A percentile compares a stretch with the other conserved stretches of the same genome.
phyloP scores from a whole-genome alignment of 306 rosid genomes.

The Dryas octopetala region DNA sequence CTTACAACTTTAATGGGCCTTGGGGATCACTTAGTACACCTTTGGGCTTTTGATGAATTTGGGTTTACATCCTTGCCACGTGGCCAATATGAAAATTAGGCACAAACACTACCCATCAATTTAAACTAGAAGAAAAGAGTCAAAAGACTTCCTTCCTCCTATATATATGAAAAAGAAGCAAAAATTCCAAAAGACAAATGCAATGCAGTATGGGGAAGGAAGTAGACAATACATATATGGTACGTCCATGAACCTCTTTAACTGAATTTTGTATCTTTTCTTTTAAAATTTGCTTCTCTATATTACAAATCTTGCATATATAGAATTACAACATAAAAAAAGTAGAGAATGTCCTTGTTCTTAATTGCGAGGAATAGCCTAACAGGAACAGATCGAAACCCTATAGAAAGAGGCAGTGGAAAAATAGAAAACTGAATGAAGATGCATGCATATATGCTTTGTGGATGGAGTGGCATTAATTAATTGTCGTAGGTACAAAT shows the following conservation, averaged over 20 bases:
- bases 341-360: constrained; percentile 2
- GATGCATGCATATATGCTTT: constrained; percentile 5
- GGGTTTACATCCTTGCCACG: no score
- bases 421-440: constrained; percentile 3
- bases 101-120: no score
- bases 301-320: constrained; percentile 10
- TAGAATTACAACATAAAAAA: not conserved
- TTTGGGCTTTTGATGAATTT: no score
- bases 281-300: not conserved
- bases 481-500: not conserved
- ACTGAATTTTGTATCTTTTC: constrained; percentile 5
- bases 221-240: not conserved
- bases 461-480: not conserved
- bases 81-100: no score
- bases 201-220: not conserved
- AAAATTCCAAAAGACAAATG: not conserved
- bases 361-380: constrained; percentile 13
- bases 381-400: constrained; percentile 1
- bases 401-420: not conserved
- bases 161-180: no score
- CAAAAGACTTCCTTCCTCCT: no score
- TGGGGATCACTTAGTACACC: no score
- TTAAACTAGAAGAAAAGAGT: no score
- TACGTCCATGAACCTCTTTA: not conserved
- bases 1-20: no score